phyloP scores from a whole-genome alignment of 257 asterid species.

The Leonotis leonurus region DNA sequence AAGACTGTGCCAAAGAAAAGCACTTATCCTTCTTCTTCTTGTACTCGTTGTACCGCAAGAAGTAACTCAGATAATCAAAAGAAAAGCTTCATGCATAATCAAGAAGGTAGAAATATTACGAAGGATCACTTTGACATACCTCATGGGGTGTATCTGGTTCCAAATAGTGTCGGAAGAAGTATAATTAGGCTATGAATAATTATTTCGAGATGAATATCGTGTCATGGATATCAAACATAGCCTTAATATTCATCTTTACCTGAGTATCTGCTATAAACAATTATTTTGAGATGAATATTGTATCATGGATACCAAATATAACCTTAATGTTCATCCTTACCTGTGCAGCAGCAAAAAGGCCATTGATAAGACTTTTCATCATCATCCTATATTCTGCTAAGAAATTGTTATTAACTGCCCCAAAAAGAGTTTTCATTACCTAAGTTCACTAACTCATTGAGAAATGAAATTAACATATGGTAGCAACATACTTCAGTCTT shows the following conservation, averaged over 20 bases:
- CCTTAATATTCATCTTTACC: constrained; percentile 64
- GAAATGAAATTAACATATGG: constrained; percentile 4
- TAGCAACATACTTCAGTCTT: constrained; percentile 2
- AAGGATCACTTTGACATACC: too few relatives aligned
- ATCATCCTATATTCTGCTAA: neutral
- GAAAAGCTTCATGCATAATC: too few relatives aligned
- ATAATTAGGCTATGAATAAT: too few relatives aligned
- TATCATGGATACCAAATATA: too few relatives aligned
- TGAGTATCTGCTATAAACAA: constrained; percentile 56
- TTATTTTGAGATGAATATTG: too few relatives aligned
- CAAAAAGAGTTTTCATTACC: neutral
- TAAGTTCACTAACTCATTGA: neutral
- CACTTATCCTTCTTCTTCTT: constrained; percentile 56
- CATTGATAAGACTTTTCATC: neutral
- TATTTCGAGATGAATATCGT: too few relatives aligned
- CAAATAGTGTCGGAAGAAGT: constrained; percentile 84
- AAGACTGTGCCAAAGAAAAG: constrained; percentile 37
- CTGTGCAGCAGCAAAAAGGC: too few relatives aligned
- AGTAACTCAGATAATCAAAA: constrained; percentile 78
- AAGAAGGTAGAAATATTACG: too few relatives aligned
- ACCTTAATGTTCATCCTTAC: too few relatives aligned
- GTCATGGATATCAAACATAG: too few relatives aligned
- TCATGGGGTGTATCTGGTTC: constrained; percentile 47
- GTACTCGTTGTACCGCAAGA: constrained; percentile 67
- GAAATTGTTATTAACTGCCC: neutral